phyloP scores from a whole-genome alignment of 306 rosid genomes.

The Astragalus membranaceus region DNA sequence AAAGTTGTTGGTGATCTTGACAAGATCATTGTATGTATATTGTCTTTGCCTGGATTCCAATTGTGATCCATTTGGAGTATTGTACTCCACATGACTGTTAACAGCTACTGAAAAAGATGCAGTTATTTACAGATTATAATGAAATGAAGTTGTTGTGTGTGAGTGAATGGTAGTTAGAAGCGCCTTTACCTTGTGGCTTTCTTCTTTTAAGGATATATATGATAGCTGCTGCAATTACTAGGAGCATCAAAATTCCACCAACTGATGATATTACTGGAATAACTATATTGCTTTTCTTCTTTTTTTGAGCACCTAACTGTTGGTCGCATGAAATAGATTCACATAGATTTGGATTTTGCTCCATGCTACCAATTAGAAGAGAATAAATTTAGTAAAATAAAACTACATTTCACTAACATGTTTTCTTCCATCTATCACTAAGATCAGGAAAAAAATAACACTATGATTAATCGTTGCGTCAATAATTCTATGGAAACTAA shows the following conservation, averaged over 20 bases:
- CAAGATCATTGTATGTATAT: slow-evolving; percentile 32
- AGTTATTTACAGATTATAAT: neutral
- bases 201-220: slow-evolving; percentile 5
- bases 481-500: neutral
- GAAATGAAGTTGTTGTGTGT: neutral
- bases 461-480: no score
- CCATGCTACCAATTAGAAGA: slow-evolving; percentile 16
- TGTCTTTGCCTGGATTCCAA: slow-evolving; percentile 22
- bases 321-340: slow-evolving; percentile 19
- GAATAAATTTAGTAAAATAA: no score
- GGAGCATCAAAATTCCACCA: slow-evolving; percentile 30
- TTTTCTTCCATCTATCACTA: no score
- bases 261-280: slow-evolving; percentile 34
- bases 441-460: no score
- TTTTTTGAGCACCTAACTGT: neutral
- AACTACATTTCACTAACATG: no score
- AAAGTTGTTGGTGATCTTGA: slow-evolving; percentile 39
- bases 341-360: slow-evolving; percentile 34
- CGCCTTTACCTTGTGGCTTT: slow-evolving; percentile 14
- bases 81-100: neutral
- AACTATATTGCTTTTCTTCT: slow-evolving; percentile 9
- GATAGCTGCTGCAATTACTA: slow-evolving; percentile 16
- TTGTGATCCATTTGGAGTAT: neutral
- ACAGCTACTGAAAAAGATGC: neutral
- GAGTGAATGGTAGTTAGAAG: neutral